Evolutionary conservation across 2,329 filamentous ascomycete species (phyloP), one percentile per base, ranked within the genome.

Genomic region (Phoma sp.): DNA sequence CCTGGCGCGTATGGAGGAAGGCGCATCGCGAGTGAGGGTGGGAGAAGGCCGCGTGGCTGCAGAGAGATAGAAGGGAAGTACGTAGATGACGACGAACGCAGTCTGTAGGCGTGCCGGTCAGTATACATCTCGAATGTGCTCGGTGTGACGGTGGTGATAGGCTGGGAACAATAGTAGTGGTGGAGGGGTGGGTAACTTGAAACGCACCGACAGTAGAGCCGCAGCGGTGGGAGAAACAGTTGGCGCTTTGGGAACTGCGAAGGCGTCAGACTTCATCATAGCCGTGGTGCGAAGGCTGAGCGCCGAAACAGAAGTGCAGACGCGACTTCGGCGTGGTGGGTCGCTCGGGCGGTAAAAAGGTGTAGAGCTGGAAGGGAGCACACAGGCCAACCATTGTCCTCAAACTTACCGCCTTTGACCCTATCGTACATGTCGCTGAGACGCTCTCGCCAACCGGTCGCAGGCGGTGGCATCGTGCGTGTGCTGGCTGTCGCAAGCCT

Each of bases 31-130:
- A 57, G 90, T 91, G 25, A 96, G 84, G 50, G 83, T 85, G 24
- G 86, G 84, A 7, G 91, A 95, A 6, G 93, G 92, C 47, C 93
- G 86, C 5, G 94, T 96, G 19, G 86, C 83, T 4, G 86, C 76
- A 19, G 89, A 95, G 60, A 94, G 81, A 80, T 99, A 97, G 76
- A 98, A 92, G 22, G 95, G 94, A 3, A 90, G 80, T 67, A 99
- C 91, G 78, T 98, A 99, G 78, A 92, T 78, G 65, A 92, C 75
- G n/a, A 92, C 96, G 77, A 96, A 96, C 58, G 88, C 76, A 59
- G 93, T 78, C 91, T 90, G 58, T 39, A 61, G 40, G 47, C 15
- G 31, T 45, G 58, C 44, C 40, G 43, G 66, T 74, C 57, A 74
- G 67, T 52, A 29, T 51, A 36, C 41, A 32, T 43, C 61, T 59